Base-by-base conservation (phyloP, 2,329 filamentous ascomycete genomes). In the Coleophoma crateriformis region DNA sequence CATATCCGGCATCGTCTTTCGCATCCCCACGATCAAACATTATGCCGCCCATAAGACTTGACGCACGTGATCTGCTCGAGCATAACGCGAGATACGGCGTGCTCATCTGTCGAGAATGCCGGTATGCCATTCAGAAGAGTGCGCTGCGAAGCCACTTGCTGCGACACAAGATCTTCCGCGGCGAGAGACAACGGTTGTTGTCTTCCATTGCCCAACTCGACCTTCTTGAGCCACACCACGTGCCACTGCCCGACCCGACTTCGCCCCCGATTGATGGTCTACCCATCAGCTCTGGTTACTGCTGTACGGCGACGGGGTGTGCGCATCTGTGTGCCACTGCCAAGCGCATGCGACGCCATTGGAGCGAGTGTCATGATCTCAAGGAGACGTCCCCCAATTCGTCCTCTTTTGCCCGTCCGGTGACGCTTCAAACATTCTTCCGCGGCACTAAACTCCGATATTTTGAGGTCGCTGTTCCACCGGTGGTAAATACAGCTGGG, bases 111-210 rank as follows among this genome's bases (percentile, higher is more conserved):
- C 59, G 61, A 34, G 52, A 64, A 53, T 69, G 67, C 53, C 55
- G 61, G 33, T 68, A 68, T 50, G 67, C 67, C 13, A 64, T 68
- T 47, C 67, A 69, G 51, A 68, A 67, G 49, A 65, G 56, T 52
- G 67, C 67, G 1, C 19, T 69, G n/a, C 51, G 57, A 44, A 68
- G 65, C 50, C 66, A 69, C 41, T 52, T 68, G 22, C 63, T 68
- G 8, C 59, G 65, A 33, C 67, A 69, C 53, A 68, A 67, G 48
- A 65, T 69, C 39, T 69, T 68, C 48, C 64, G 67, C 33, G 55
- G 57, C 8, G 60, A 66, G 38, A 55, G 64, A 51, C 60, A 63
- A 43, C 47, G 40, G 6, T 46, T 68, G 17, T 45, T 68, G 11
- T 41, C 48, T 7, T 51, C 50, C 11, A 58, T 67, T 15, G 46